Evolutionary conservation across 225 moss, liverwort and hornwort genomes (phyloP).

Genomic region (Anthoceros angustus): DNA sequence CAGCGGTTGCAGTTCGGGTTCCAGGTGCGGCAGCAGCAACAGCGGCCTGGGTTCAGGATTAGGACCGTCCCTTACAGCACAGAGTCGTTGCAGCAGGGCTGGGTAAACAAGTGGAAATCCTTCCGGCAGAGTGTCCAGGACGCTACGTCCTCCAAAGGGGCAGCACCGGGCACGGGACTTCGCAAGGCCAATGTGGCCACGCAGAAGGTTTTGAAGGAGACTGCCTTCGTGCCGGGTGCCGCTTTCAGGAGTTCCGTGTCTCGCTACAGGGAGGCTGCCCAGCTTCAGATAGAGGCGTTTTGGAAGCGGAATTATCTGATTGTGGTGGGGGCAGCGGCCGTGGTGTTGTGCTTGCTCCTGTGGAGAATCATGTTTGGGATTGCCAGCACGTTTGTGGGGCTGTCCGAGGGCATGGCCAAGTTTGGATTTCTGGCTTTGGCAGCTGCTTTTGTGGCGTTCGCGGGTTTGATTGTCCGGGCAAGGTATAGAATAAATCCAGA

Average conservation of each 20-base stretch:
- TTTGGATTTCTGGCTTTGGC: slow-evolving; percentile 79
- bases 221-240: not conserved
- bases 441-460: slow-evolving; percentile 7
- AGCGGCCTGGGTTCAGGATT: not conserved
- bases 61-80: slow-evolving; percentile 1
- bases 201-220: not conserved
- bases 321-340: slow-evolving; percentile 50
- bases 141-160: not conserved
- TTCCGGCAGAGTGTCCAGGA: not conserved
- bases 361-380: slow-evolving; percentile 97
- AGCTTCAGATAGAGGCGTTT: slow-evolving; percentile 82
- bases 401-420: slow-evolving; percentile 96
- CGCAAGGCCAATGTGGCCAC: not conserved
- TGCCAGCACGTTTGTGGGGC: slow-evolving; percentile 77
- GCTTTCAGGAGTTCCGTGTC: slow-evolving; percentile 19
- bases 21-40: not conserved
- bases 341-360: slow-evolving; percentile 55
- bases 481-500: slow-evolving; percentile 73
- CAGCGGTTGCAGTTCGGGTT: not conserved
- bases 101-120: not conserved
- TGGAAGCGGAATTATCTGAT: slow-evolving; percentile 90
- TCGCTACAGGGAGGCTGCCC: slow-evolving; percentile 52
- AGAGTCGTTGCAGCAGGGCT: slow-evolving; percentile 1
- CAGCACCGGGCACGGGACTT: not conserved
- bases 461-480: slow-evolving; percentile 58